A percentile compares a stretch with the other conserved stretches of the same genome.
These are phyloP conservation scores for Diutina ranongensis DNA, from an alignment of 1,139 yeast species.

Conservation along the genomic window DNA sequence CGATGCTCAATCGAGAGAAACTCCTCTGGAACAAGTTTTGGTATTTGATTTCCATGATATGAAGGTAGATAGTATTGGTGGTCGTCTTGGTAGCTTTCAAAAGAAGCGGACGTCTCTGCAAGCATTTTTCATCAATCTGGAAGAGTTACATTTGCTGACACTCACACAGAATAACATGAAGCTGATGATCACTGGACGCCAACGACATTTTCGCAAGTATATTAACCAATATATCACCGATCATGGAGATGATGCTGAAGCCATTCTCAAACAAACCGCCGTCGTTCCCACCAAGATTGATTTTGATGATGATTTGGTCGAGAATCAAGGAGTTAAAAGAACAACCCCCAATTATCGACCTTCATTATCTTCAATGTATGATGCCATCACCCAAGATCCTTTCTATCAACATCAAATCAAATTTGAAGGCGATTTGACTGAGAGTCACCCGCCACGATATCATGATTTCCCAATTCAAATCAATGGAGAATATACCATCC, in stretches of 20 bases:
- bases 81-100: conserved; percentile 8
- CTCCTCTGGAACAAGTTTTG: conserved; percentile 36
- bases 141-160: conserved; percentile 15
- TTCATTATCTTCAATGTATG: conserved; percentile 28
- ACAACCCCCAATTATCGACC: conserved; percentile 12
- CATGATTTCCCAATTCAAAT: conserved; percentile 12
- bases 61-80: conserved; percentile 28
- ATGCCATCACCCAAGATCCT: conserved; percentile 28
- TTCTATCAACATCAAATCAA: conserved; percentile 55
- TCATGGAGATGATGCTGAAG: conserved; percentile 13
- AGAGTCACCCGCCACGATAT: conserved; percentile 10
- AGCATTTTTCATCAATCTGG: conserved; percentile 20
- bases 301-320: conserved; percentile 20
- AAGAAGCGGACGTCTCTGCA: conserved; percentile 4
- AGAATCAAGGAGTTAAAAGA: conserved; percentile 18
- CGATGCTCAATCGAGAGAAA: conserved; percentile 8
- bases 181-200: conserved; percentile 49
- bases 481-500: conserved; percentile 24
- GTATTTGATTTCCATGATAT: conserved; percentile 77
- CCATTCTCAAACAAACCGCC: conserved; percentile 33
- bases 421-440: conserved; percentile 19
- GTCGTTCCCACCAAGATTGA: conserved; percentile 11
- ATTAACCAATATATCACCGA: conserved; percentile 28
- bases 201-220: conserved; percentile 36
- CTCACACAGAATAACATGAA: conserved; percentile 30